Base-by-base conservation (phyloP, 768 basidiomycete genomes). In the Cystobasidium onofrii region DNA sequence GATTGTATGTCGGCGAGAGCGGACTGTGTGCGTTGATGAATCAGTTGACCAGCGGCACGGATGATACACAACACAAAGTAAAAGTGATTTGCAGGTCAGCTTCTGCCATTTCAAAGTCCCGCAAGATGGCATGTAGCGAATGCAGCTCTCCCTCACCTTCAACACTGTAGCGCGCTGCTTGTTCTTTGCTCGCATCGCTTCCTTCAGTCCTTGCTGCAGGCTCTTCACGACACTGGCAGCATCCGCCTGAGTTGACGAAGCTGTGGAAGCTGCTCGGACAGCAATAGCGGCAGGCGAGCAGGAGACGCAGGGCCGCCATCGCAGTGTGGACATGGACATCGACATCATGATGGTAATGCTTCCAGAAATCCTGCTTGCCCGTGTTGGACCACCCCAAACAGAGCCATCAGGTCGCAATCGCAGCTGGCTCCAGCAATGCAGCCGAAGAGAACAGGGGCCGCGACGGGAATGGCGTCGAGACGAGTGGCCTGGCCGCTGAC, bases 1-100 rank as follows among this genome's bases (percentile, higher is more conserved):
- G 69, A 34, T 31, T 71, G 69, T 23, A 71, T 71, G 54, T 71
- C 69, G 31, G 52, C 33, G 52, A 71, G 52, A 15, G 55, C 69
- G 54, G 36, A 41, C 69, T 71, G 55, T 2, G 18, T n/a, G n/a
- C n/a, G n/a, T n/a, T n/a, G n/a, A n/a, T n/a, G n/a, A n/a, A n/a
- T n/a, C n/a, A n/a, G n/a, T n/a, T n/a, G n/a, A n/a, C n/a, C n/a
- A n/a, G n/a, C n/a, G n/a, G n/a, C n/a, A n/a, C n/a, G n/a, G n/a
- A n/a, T n/a, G n/a, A n/a, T n/a, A n/a, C n/a, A n/a, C n/a, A n/a
- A n/a, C n/a, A n/a, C n/a, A n/a, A n/a, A n/a, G n/a, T n/a, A n/a
- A n/a, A n/a, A n/a, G n/a, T n/a, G n/a, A n/a, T n/a, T n/a, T n/a
- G 23, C 6, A 60, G 57, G 46, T 50, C 46, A 50, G 46, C 46